Base-by-base conservation (phyloP, 495 filamentous ascomycete species). In the Aspergillus nidulans region DNA sequence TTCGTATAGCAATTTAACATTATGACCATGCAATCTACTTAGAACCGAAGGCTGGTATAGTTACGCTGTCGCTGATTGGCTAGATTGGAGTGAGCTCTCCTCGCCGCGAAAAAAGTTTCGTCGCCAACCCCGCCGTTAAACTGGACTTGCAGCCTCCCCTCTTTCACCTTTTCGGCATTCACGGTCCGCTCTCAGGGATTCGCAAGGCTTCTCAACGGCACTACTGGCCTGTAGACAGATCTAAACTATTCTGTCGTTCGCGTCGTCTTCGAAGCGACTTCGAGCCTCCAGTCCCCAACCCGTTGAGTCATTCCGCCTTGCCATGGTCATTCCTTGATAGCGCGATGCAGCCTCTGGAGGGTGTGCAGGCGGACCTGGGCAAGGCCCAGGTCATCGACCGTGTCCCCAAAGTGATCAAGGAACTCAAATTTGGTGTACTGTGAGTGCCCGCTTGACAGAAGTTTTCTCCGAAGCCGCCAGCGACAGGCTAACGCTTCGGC, bases 351-450 rank as follows among this genome's bases (percentile, higher is more conserved):
- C 72, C 73, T 65, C 65, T 71, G 59, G 73, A 77, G 66, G 72
- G 71, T 63, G 71, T 66, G 50, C 72, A 74, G 64, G 74, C 72
- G 52, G 76, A 78, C 69, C 71, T 81, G 64, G 79, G 82, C 68
- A 97, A 97, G 77, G 84, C 88, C 76, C 91, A 96, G 78, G 85
- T 97, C 64, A 83, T 91, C 40, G 90, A 96, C 70, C 81, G 84
- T 58, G 73, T 88, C 7, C 92, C 92, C 6, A 95, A 95, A 79
- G 81, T 90, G 55, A 95, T 98, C 72, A 91, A 88, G 64, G 85
- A 92, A 65, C 77, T 98, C 62, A 88, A 94, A 64, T 98, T 98
- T 68, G 94, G 94, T 62, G 86, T 97, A 53, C 81, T 92, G 86
- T 90, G 74, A 64, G 87, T 32, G 25, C 18, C 41, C 15, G n/a